Base-by-base conservation (phyloP, 441 rosid species). In the Populus hybrid region DNA sequence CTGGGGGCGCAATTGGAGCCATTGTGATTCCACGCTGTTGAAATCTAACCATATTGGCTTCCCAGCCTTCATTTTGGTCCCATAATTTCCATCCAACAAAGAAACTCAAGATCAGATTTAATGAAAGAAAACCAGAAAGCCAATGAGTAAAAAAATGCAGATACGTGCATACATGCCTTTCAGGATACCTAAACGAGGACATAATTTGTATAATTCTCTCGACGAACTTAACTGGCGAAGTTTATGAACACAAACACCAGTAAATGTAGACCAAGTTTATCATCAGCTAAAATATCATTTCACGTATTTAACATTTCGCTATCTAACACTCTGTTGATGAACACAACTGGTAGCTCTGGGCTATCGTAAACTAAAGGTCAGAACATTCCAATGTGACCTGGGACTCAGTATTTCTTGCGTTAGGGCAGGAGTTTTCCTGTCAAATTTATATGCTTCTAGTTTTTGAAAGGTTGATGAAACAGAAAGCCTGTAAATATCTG, bases 51-150 rank as follows among this genome's bases (percentile, higher is more conserved):
- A 77, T 69, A 38, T 77, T 77, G 12, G 74, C 79, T 38, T 77
- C 74, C 79, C 79, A 77, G 26, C 89, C 89, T 87, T 21, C 50
- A 77, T 74, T 74, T 73, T 42, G 57, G 57, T 32, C 72, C 28
- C 10, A 35, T 3, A 64, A 18, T 7, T 18, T 12, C 16, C 18
- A 36, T 8, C 50, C n/a, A 16, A 4, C 20, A 34, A 24, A 18
- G 18, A 18, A 26, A 50, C n/a, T 24, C 63, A 8, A 54, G 20
- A 40, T 12, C 1, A 32, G 36, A 21, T 69, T 8, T 67, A 18
- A 38, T 1, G 21, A 24, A 50, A 42, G 20, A 54, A 12, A 23
- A 38, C 77, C 70, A 67, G 42, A 66, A 70, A 66, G 16, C 30
- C 23, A 24, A 30, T 21, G 68, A 69, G 67, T 35, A 64, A 50